Conservation (phyloP, 495 filamentous ascomycete species). For the Aspergillus hancockii region DNA sequence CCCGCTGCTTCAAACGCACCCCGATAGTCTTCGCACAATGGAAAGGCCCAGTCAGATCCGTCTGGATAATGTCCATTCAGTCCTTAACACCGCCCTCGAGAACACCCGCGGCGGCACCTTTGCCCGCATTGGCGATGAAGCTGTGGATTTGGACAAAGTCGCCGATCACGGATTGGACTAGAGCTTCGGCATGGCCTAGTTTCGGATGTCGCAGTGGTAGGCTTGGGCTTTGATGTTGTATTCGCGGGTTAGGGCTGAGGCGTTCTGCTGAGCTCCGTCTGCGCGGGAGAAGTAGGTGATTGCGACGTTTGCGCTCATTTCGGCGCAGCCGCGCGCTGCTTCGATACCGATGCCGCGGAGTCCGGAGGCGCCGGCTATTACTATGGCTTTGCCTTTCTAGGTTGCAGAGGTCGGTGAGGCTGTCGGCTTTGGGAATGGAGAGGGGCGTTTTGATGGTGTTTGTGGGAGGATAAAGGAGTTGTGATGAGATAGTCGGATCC, state of each 20-base stretch:
- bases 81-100: conserved; percentile 21
- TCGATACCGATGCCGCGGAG: conserved; percentile 62
- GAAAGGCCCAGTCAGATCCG: conserved; percentile 20
- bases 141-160: conserved; percentile 48
- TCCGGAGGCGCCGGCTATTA: conserved; percentile 64
- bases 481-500: too few relatives aligned
- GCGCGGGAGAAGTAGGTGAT: conserved; percentile 57
- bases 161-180: conserved; percentile 35
- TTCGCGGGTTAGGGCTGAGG: conserved; percentile 46
- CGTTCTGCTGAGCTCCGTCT: conserved; percentile 54
- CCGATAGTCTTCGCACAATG: conserved; percentile 40
- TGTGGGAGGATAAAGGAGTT: too few relatives aligned
- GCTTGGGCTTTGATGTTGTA: conserved; percentile 59
- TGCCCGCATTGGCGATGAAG: conserved; percentile 67
- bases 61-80: conserved; percentile 3
- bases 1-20: conserved; percentile 29
- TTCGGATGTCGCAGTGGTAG: conserved; percentile 49
- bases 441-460: too few relatives aligned
- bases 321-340: conserved; percentile 61
- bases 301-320: conserved; percentile 62
- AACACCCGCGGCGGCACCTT: conserved; percentile 39
- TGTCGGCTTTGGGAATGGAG: not conserved
- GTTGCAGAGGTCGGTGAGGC: not conserved
- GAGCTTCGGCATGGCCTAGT: conserved; percentile 26
- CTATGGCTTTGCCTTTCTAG: conserved; percentile 59